Percentiles rank a stretch among this genome's conserved stretches.
Evolutionary conservation across 257 asterid species (phyloP).

Genomic region (Voacanga thouarsii): DNA sequence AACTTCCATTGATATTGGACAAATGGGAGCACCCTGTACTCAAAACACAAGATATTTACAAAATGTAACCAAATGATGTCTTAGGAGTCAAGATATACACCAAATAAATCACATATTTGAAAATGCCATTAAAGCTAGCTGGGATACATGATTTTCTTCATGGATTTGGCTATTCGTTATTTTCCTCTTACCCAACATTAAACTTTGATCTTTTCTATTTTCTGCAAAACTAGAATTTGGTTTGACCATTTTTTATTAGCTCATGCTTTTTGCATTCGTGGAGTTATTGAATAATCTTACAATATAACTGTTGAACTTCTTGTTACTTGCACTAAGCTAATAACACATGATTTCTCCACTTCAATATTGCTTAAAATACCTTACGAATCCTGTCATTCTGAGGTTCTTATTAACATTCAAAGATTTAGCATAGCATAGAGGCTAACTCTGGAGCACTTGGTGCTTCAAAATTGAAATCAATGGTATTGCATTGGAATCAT

Average conservation of each 20-base stretch:
- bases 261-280: neutral
- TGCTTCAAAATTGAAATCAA: conserved; percentile 59
- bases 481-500: conserved; percentile 82
- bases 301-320: neutral
- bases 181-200: neutral
- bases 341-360: neutral
- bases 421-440: conserved; percentile 58
- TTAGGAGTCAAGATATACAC: neutral
- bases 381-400: neutral
- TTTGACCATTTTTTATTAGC: neutral
- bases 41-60: neutral
- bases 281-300: neutral
- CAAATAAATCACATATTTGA: neutral
- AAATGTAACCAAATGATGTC: neutral
- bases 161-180: neutral
- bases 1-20: neutral
- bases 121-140: neutral
- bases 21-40: neutral
- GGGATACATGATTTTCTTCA: neutral
- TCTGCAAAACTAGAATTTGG: neutral
- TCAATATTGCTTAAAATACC: neutral
- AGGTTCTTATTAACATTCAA: conserved; percentile 65
- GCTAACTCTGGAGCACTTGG: conserved; percentile 62
- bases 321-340: neutral
- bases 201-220: neutral